phyloP scores from a whole-genome alignment of 1,284 basidiomycete genomes.

The Moesziomyces parantarcticus region DNA sequence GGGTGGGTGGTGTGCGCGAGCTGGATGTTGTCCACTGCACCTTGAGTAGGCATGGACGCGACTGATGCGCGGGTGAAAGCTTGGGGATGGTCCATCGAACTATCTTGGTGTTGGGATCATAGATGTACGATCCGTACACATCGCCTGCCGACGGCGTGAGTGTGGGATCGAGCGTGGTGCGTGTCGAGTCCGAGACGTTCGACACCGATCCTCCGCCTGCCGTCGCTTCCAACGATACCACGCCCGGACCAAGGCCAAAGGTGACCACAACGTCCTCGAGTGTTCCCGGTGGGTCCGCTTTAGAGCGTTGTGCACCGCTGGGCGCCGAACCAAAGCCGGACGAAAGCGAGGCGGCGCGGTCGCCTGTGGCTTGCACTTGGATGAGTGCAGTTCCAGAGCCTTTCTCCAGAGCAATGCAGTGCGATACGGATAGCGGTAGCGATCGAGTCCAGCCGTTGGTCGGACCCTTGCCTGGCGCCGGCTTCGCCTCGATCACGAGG shows the following conservation, averaged over 20 bases:
- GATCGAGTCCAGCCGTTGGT: slow-evolving; percentile 34
- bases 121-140: slow-evolving; percentile 46
- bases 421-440: slow-evolving; percentile 12
- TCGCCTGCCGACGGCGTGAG: slow-evolving; percentile 16
- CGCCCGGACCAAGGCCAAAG: slow-evolving; percentile 49
- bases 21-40: slow-evolving; percentile 37
- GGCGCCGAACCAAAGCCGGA: not conserved
- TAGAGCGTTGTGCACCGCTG: not conserved
- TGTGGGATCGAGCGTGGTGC: not conserved
- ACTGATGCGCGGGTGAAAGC: slow-evolving; percentile 10
- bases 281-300: slow-evolving; percentile 13
- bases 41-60: slow-evolving; percentile 33
- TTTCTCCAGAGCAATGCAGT: slow-evolving; percentile 27
- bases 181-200: slow-evolving; percentile 2
- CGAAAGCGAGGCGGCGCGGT: slow-evolving; percentile 5
- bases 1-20: slow-evolving; percentile 67
- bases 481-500: slow-evolving; percentile 3
- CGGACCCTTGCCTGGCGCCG: slow-evolving; percentile 10
- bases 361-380: slow-evolving; percentile 21
- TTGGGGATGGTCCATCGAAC: slow-evolving; percentile 50
- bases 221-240: slow-evolving; percentile 52
- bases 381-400: slow-evolving; percentile 22
- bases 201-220: slow-evolving; percentile 25
- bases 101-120: slow-evolving; percentile 45
- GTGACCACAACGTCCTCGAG: slow-evolving; percentile 53